Evolutionary conservation across 2,329 filamentous ascomycete species (phyloP).

Genomic region (Orbilia quercus): DNA sequence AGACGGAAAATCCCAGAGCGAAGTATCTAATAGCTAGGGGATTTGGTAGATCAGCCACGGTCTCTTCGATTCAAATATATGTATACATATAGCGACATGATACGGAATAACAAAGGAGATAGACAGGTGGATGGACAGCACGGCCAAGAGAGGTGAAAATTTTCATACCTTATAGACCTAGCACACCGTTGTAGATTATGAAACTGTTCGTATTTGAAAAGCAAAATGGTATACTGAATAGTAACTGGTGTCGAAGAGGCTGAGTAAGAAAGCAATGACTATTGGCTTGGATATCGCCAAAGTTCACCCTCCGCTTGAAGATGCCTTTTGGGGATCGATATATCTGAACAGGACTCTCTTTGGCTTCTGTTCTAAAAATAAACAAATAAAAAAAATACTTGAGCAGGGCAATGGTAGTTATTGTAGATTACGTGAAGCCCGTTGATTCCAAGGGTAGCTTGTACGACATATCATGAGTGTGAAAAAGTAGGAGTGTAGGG

Average conservation of each 20-base stretch:
- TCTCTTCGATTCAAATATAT: background rate
- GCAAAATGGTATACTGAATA: constrained; percentile 24
- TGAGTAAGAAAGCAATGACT: constrained; percentile 34
- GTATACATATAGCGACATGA: background rate
- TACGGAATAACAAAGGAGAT: background rate
- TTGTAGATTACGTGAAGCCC: constrained; percentile 24
- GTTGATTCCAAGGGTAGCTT: constrained; percentile 20
- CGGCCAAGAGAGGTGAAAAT: constrained; percentile 23
- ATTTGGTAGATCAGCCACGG: constrained; percentile 24
- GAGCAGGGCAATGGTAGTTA: constrained; percentile 17
- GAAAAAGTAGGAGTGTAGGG: background rate
- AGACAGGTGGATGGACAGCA: background rate
- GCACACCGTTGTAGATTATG: constrained; percentile 24
- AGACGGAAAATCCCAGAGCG: constrained; percentile 34
- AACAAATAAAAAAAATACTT: no score
- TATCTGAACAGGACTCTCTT: constrained; percentile 16
- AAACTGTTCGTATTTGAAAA: constrained; percentile 28
- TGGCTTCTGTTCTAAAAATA: constrained; percentile 20
- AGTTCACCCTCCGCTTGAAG: constrained; percentile 51
- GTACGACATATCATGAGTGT: constrained; percentile 39
- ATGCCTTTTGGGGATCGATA: constrained; percentile 46
- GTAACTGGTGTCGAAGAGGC: constrained; percentile 22
- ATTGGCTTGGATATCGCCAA: constrained; percentile 45
- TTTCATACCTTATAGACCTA: constrained; percentile 49
- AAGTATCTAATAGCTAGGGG: constrained; percentile 30